Base-by-base conservation (phyloP, 192 early-diverging fungal species). In the Gigaspora rosea region DNA sequence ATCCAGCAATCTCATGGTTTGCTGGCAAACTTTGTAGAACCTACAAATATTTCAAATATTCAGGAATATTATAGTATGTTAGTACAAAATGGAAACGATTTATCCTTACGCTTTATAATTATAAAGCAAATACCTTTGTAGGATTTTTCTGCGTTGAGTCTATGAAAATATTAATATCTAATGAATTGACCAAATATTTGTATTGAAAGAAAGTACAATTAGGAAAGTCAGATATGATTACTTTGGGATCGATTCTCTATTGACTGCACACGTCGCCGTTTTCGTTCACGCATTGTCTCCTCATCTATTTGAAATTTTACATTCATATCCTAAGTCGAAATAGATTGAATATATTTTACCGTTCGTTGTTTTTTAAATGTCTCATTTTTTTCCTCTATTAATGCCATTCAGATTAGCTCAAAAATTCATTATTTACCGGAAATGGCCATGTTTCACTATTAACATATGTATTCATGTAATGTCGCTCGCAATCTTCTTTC, bases 1-100 rank as follows among this genome's bases (percentile, higher is more conserved):
- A 99, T 6, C 98, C 98, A 46, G 90, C 87, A 78, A 99, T 95
- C 82, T 99, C 98, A 73, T 99, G 98, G 82, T 95, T 95, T 54
- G 92, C 90, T 8, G 98, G 97, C 33, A 90, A 87, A 85, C 92
- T 94, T 16, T 92, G 89, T 46, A 95, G 88, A 11, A 94, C 88
- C 80, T 94, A 79, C 33, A 52, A 7, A 41, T 27, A 27, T 27
- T 27, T 27, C 27, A 27, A 27, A 27, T 27, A 41, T 41, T 41
- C 41, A 41, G 41, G 41, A 41, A 1, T 41, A 41, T 41, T 41
- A 3, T 6, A 41, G 7, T 41, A 41, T 41, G 41, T 41, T 41
- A 41, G 41, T 41, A 41, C 41, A 41, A 41, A 7, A 41, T 41
- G 41, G 3, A 41, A 41, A 41, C 41, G 41, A 41, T 1, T 2